Evolutionary conservation across 192 early-diverging fungal species (phyloP), one percentile per base, ranked within the genome.

Genomic region (Coemansia sp.): DNA sequence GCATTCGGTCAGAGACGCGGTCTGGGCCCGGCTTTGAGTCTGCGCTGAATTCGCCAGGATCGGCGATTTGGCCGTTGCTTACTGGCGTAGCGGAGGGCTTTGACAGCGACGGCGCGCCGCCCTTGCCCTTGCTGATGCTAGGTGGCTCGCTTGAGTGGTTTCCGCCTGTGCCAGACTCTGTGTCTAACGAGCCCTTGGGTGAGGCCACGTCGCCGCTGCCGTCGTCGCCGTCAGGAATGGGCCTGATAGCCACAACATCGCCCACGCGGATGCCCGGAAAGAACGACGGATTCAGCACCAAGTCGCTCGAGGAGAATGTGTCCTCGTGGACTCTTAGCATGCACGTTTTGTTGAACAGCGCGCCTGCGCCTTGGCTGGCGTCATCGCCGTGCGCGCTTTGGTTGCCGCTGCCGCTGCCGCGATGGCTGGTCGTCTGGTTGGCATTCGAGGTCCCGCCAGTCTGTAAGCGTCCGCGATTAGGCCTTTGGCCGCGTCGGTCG

Each of bases 251-350:
- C 5, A 84, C 73, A 43, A 80, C 62, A 45, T 84, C 83, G 59
- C 83, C 83, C n/a, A 77, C 68, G 14, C 58, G 42, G 24, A 80
- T 68, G 17, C 77, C 77, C 6, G 77, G 77, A 22, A 84, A 84
- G 42, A 77, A 80, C 32, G 67, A 19, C 35, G 77, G 70, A 49
- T 76, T 79, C 32, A 84, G 32, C 25, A 84, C 74, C 49, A 80
- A 54, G 59, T 84, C 77, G 57, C 64, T 76, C 1, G 61, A 24
- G 14, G 70, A 70, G 45, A 73, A 73, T 19, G 71, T 45, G 8
- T 76, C 67, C 22, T 84, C 83, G 32, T 84, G 77, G 1, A 77
- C 59, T 2, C 77, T 60, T 45, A 84, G 67, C 64, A 74, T 63
- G 36, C 77, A 76, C 14, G 60, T 60, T 40, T 76, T 80, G 66